Evolutionary conservation across 2,329 filamentous ascomycete species (phyloP), one percentile per base, ranked within the genome.

Genomic region (Arthrobotrys musiformis): DNA sequence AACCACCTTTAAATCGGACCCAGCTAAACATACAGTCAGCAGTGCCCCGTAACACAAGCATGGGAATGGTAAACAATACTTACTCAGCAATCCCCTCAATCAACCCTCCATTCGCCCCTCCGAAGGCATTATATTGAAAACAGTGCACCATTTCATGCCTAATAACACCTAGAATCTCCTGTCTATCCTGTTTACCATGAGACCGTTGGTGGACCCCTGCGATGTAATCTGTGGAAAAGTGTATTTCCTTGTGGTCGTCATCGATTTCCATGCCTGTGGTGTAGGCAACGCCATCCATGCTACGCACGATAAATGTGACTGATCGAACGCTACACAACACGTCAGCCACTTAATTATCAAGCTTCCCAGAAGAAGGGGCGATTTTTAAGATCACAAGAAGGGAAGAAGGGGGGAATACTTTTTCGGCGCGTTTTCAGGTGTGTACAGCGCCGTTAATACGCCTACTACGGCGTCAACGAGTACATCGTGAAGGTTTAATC

Each of bases 91-190:
- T 89, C 0, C 94, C 94, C 84, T 98, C 94, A 69, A 97, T 90
- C 54, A 98, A 84, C 0, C 95, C 95, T 0, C 90, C 90, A 0
- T 91, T 91, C 48, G 89, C 89, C 3, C 85, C 85, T 1, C 86
- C 86, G 19, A 81, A 85, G 1, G 86, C 91, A 80, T 93, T 90
- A 84, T 92, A 91, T 83, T 98, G 94, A 84, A 92, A 96, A 84
- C 93, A 97, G 85, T 98, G 95, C 13, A 98, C 94, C 78, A 97
- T 90, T 84, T 98, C 94, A 82, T 98, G 94, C 0, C 92, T 91
- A 19, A 98, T 83, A 0, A 98, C 93, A 44, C 95, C 95, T 17
- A 88, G 85, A 74, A 97, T 89, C 84, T 98, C 93, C 42, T 86
- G 81, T 24, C 82, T 79, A 11, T 84, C 84, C 58, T 87, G 86